These are phyloP conservation scores for Mycena metata DNA, from an alignment of 768 basidiomycete species.

Conservation along the genomic window DNA sequence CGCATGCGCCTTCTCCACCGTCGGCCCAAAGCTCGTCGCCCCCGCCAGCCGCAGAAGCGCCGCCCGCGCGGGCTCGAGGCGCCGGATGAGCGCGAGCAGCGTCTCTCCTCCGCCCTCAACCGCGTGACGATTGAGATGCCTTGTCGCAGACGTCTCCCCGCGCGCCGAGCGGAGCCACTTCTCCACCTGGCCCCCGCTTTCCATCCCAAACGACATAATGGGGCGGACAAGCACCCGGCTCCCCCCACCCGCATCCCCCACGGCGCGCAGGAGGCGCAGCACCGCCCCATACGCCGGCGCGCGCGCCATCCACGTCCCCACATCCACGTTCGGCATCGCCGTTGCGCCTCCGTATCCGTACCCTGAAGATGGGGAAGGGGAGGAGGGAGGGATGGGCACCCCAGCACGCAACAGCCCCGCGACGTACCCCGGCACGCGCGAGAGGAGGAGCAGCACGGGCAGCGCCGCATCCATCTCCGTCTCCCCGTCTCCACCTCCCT, in stretches of 20 bases:
- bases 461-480: neutral
- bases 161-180: neutral
- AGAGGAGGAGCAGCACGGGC: conserved; percentile 14
- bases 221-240: conserved; percentile 4
- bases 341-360: neutral
- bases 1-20: conserved; percentile 54
- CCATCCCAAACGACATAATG: neutral
- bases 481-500: no score
- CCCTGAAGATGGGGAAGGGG: no score
- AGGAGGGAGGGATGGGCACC: no score
- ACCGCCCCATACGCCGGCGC: conserved; percentile 36
- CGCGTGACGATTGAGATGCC: no score
- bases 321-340: conserved; percentile 10
- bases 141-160: neutral
- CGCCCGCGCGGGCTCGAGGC: conserved; percentile 46
- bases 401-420: conserved; percentile 26
- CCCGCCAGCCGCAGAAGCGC: conserved; percentile 48
- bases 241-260: conserved; percentile 17
- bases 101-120: neutral
- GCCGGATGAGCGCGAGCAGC: conserved; percentile 12
- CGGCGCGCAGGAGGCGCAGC: conserved; percentile 23
- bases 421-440: conserved; percentile 27
- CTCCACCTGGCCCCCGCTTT: neutral
- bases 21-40: conserved; percentile 50
- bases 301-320: conserved; percentile 35